Evolutionary conservation across 805 yeast genomes (phyloP), one percentile per base, ranked within the genome.

Genomic region (Kuraishia cidri): DNA sequence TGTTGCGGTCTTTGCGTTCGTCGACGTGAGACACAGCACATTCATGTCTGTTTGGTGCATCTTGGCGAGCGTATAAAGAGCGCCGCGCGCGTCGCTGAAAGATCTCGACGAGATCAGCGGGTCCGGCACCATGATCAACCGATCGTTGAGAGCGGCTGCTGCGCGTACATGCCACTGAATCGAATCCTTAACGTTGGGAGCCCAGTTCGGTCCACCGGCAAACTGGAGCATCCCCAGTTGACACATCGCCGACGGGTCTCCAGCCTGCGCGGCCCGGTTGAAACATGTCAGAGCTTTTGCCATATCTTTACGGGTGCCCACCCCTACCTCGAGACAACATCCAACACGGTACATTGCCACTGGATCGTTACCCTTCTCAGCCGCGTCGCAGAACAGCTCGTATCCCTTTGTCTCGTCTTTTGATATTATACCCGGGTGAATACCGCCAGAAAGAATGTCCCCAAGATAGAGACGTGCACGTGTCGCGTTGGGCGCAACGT

Each of bases 291-390:
- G 53, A 7, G 86, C 76, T 37, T 63, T 61, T 12, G 58, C 54
- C 14, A 50, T 32, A 43, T 70, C 69, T 26, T 59, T 47, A 34
- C 56, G 44, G 17, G 69, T 58, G 2, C 81, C 80, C 37, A 71
- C 64, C 12, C 84, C 79, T 48, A 79, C 60, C 49, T 83, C 92
- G 45, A 67, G 66, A 45, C 85, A 74, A 21, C 80, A 80, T 1
- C 81, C 92, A 1, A 76, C 68, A 31, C 90, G 58, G 55, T 78
- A 82, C 37, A 77, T 66, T 7, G 83, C 79, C 34, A 70, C 70
- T 1, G 75, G 63, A 44, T 77, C 77, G 14, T 70, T 66, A 26
- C 64, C 64, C 30, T 60, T 58, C 6, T 38, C 37, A 5, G 85
- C 80, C 1, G 86, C 79, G 37, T 68, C 71, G 20, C 54, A 43